Percentiles rank a stretch among this genome's conserved stretches.
Conservation (phyloP, 2,329 filamentous ascomycete genomes). For the Colletotrichum costaricense region DNA sequence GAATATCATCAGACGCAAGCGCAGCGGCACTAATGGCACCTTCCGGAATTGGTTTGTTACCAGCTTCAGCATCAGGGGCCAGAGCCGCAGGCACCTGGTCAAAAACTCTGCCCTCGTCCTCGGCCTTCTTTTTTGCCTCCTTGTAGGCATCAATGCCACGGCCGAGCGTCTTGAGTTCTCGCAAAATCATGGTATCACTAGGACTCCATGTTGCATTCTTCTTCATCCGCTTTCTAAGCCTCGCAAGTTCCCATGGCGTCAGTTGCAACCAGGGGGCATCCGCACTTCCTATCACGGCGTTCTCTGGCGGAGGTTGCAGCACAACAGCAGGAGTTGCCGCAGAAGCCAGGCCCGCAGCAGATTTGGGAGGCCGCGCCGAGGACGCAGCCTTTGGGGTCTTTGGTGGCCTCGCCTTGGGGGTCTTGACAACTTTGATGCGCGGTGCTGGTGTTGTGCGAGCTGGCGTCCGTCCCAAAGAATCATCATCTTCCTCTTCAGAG, state of each 20-base stretch:
- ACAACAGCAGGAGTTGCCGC: slow-evolving; percentile 49
- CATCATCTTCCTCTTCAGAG: slow-evolving; percentile 57
- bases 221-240: slow-evolving; percentile 87
- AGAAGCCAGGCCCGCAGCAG: slow-evolving; percentile 43
- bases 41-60: slow-evolving; percentile 64
- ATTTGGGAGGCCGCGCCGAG: slow-evolving; percentile 39
- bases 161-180: slow-evolving; percentile 78
- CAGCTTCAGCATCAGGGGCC: slow-evolving; percentile 61
- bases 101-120: slow-evolving; percentile 73
- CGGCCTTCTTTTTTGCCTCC: slow-evolving; percentile 72
- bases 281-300: slow-evolving; percentile 67
- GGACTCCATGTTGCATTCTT: slow-evolving; percentile 90
- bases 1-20: slow-evolving; percentile 69
- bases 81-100: slow-evolving; percentile 55
- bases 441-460: slow-evolving; percentile 48
- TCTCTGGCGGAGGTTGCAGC: slow-evolving; percentile 69
- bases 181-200: slow-evolving; percentile 86
- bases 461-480: slow-evolving; percentile 43
- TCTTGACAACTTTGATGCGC: slow-evolving; percentile 63
- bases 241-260: slow-evolving; percentile 73
- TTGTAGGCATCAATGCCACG: slow-evolving; percentile 73
- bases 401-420: slow-evolving; percentile 39
- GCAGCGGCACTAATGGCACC: slow-evolving; percentile 70
- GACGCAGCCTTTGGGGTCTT: slow-evolving; percentile 55
- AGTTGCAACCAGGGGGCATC: slow-evolving; percentile 75